Conservation (phyloP, 345 rosid species). For the Erysimum cheiranthoides region DNA sequence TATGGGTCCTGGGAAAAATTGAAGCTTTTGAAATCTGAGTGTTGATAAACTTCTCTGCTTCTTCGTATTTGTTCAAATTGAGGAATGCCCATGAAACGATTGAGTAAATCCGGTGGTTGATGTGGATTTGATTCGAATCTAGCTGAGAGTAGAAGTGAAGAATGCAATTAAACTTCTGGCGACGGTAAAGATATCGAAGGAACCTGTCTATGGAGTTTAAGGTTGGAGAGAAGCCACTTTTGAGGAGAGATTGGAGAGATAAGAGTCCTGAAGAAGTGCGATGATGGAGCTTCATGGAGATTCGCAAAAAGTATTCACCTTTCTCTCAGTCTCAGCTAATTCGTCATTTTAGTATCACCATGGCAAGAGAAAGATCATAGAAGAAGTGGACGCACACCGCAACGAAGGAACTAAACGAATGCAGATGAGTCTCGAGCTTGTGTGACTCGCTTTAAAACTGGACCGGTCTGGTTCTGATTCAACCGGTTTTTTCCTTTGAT, state of each 20-base stretch:
- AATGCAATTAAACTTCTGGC: conserved; percentile 35
- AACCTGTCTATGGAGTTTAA: conserved; percentile 33
- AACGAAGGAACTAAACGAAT: not conserved
- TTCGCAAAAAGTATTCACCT: conserved; percentile 16
- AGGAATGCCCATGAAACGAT: conserved; percentile 60
- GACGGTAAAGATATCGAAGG: conserved; percentile 35
- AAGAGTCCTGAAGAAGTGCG: conserved; percentile 33
- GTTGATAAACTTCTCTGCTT: conserved; percentile 60
- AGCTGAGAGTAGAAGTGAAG: conserved; percentile 41
- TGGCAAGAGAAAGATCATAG: conserved; percentile 15
- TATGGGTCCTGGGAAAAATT: conserved; percentile 39
- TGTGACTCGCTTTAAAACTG: not conserved
- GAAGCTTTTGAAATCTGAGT: conserved; percentile 50
- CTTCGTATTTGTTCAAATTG: conserved; percentile 60
- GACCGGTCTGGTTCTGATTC: conserved; percentile 3
- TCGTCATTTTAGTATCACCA: conserved; percentile 13
- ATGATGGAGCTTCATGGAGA: conserved; percentile 32
- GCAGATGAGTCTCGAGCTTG: not conserved
- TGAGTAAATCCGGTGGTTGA: conserved; percentile 52
- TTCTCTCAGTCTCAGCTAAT: conserved; percentile 1
- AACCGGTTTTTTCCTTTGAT: conserved; percentile 6
- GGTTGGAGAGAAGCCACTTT: conserved; percentile 46
- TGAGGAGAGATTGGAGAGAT: conserved; percentile 41
- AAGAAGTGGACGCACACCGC: conserved; percentile 4
- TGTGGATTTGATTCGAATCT: conserved; percentile 16